Evolutionary conservation across 164 flowering plant genomes (phyloP).

Genomic region (Vitis vinifera): DNA sequence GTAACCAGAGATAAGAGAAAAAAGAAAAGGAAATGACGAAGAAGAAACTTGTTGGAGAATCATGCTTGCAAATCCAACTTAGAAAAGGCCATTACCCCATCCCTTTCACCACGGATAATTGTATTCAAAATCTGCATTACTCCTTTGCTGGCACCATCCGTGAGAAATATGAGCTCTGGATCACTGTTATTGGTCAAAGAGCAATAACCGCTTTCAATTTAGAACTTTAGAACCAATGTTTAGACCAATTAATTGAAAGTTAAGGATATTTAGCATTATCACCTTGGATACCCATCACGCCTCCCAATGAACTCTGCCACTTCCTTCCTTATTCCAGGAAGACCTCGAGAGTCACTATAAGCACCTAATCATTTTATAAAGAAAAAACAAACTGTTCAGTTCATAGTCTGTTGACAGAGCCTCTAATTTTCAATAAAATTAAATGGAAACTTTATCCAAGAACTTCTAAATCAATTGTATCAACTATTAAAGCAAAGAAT

Average conservation of each 20-base stretch:
- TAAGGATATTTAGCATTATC: slow-evolving; percentile 10
- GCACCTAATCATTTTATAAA: slow-evolving; percentile 58
- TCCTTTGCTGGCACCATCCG: slow-evolving; percentile 99
- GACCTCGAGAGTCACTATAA: slow-evolving; percentile 95
- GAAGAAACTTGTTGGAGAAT: background rate
- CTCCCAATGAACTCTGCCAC: slow-evolving; percentile 90
- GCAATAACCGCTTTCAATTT: slow-evolving; percentile 16
- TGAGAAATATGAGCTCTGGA: slow-evolving; percentile 95
- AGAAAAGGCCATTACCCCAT: slow-evolving; percentile 66
- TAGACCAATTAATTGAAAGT: background rate
- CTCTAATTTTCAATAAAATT: background rate
- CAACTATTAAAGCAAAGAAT: background rate
- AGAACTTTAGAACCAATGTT: slow-evolving; percentile 7
- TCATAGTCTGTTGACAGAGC: background rate
- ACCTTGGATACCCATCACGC: slow-evolving; percentile 99
- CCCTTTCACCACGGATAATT: slow-evolving; percentile 66
- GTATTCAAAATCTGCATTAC: slow-evolving; percentile 88
- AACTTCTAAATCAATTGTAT: background rate
- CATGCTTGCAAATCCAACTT: background rate
- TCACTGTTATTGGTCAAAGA: slow-evolving; percentile 52
- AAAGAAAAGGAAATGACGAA: slow-evolving; percentile 4
- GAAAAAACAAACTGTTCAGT: background rate
- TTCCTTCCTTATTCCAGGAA: slow-evolving; percentile 94
- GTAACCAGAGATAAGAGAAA: background rate
- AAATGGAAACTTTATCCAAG: background rate